These are phyloP conservation scores for Cutaneotrichosporon mucoides DNA, from an alignment of 1,284 basidiomycete species.

Conservation along the genomic window DNA sequence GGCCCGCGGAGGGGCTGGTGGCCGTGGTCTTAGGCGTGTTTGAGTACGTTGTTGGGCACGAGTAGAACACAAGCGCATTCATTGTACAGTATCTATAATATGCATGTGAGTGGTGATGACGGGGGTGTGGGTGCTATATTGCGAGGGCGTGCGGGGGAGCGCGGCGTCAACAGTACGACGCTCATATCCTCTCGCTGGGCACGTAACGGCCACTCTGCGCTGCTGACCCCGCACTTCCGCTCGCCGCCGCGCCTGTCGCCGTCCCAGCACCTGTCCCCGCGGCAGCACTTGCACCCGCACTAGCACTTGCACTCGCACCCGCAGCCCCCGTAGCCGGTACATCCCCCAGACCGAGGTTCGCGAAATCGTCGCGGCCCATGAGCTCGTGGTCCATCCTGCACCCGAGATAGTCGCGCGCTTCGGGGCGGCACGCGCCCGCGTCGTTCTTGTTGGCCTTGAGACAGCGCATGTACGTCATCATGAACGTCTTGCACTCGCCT, in stretches of 20 bases:
- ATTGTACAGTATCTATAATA: conserved; percentile 3
- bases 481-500: conserved; percentile 91
- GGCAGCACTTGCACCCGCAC: neutral
- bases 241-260: neutral
- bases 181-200: conserved; percentile 10
- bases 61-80: no score
- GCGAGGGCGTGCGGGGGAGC: neutral
- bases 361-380: conserved; percentile 85
- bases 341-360: conserved; percentile 70
- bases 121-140: neutral
- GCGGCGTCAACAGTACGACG: neutral
- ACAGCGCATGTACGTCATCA: conserved; percentile 82
- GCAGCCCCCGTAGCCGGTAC: conserved; percentile 19
- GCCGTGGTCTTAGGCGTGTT: neutral
- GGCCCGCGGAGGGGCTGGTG: neutral
- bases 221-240: neutral
- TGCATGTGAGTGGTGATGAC: conserved; percentile 8
- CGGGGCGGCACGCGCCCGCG: conserved; percentile 72
- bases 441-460: conserved; percentile 69
- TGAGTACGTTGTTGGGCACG: no score
- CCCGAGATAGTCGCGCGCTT: conserved; percentile 79
- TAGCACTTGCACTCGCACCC: neutral
- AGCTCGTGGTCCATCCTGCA: conserved; percentile 92
- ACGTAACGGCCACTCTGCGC: neutral
- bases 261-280: neutral